Base-by-base conservation (phyloP, 1,284 basidiomycete genomes). In the Moesziomyces sp. region DNA sequence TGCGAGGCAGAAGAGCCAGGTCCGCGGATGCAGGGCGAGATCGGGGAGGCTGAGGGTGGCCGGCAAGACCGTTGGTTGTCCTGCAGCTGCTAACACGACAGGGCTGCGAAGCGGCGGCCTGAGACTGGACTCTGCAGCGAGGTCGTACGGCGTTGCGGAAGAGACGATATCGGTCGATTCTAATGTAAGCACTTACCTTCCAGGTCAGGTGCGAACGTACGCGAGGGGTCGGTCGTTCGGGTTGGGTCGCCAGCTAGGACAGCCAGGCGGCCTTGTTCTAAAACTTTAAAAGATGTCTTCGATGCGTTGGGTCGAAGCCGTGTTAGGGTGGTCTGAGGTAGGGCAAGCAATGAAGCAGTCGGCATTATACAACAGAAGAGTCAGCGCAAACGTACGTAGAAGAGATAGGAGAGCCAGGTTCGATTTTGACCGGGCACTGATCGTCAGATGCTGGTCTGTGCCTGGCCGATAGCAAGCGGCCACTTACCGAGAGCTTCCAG, bases 221-320 rank as follows among this genome's bases (percentile, higher is more conserved):
- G 58, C 57, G 50, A 49, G 52, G 56, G 46, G 28, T 57, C 18
- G 47, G 61, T 62, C 59, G 65, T 61, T 57, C 53, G 58, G 55
- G 52, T 46, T 74, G 72, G 72, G 72, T 74, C 72, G 72, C 72
- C 72, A 74, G 72, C 72, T 74, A 61, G 51, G 46, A 61, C 33
- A 71, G 67, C 67, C 62, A 66, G 72, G 67, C 67, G 72, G 67
- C 72, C 68, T 74, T 63, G 35, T 64, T 66, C 50, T 53, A 53
- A n/a, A 7, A 40, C 10, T 44, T 63, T 57, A 28, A 53, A 30
- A 44, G 55, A 49, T 69, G 66, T 74, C 61, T 66, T 61, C 72
- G 59, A 74, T 74, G 46, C 68, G 62, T 24, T 57, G 63, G 52
- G 38, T 48, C 47, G 56, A 56, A 70, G 63, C 62, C 42, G 47